Base-by-base conservation (phyloP, 2,329 filamentous ascomycete genomes). In the Trichophyton rubrum region DNA sequence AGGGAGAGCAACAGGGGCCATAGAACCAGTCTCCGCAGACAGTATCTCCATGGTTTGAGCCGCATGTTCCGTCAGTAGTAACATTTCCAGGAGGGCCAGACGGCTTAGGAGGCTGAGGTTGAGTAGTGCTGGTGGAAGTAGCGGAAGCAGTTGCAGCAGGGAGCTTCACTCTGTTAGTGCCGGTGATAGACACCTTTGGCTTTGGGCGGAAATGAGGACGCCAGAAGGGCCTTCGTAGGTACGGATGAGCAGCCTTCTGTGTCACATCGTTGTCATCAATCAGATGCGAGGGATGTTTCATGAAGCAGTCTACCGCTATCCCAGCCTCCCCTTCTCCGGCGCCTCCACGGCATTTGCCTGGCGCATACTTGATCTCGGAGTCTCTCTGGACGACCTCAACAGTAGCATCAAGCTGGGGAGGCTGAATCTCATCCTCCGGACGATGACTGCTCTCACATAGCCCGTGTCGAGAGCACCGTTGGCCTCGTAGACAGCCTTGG, bases 1-100 rank as follows among this genome's bases (percentile, higher is more conserved):
- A 83, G 73, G 80, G 77, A 40, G 78, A 81, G 67, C 81, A 82
- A 66, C 81, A 83, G 61, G 77, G 72, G 49, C 81, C 81, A 38
- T 75, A 73, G 30, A 69, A 66, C 79, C 79, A 84, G 61, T 78
- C 67, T 20, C 79, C 79, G 66, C 81, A 84, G 47, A 81, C 68
- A 2, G 74, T 79, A 61, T 75, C 73, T 13, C 72, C 74, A 64
- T 82, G 79, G 7, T 66, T 73, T 17, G 74, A 73, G 62, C 81
- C 81, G 65, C 81, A 84, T 61, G 74, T 76, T 40, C 81, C 81
- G 68, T 84, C 78, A 24, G 43, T 33, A 2, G 64, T 65, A 6
- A 45, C 13, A 9, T 47, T 53, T 33, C 22, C 49, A 33, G 11
- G 13, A 13, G 49, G 22, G 22, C 22, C 13, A 11, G 49, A 13